Conservation (phyloP, 768 basidiomycete genomes). For the Tylopilus plumbeoviolaceoides region DNA sequence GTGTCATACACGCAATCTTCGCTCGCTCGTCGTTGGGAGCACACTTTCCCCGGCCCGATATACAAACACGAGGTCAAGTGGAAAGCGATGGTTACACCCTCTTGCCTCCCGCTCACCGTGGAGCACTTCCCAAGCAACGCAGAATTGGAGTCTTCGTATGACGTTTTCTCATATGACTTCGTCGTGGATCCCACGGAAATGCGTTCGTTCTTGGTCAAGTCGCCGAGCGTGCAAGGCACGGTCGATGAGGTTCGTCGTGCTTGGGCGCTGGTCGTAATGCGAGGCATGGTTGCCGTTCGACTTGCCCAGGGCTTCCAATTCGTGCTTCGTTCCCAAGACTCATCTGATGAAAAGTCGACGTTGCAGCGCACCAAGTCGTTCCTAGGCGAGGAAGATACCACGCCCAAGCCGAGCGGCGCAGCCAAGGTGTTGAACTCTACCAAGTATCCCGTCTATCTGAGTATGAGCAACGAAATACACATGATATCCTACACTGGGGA, state of each 20-base stretch:
- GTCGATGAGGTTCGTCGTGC: constrained; percentile 58
- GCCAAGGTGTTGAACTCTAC: constrained; percentile 60
- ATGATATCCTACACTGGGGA: constrained; percentile 89
- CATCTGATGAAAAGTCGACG: constrained; percentile 31
- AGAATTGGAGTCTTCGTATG: constrained; percentile 73
- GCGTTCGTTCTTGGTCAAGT: constrained; percentile 80
- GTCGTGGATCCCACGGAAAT: constrained; percentile 82
- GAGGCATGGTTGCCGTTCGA: constrained; percentile 89
- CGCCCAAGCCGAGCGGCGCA: constrained; percentile 56
- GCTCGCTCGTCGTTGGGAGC: constrained; percentile 88
- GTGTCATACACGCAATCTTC: constrained; percentile 63
- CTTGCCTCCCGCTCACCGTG: constrained; percentile 85
- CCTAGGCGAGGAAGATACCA: constrained; percentile 48
- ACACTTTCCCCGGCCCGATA: constrained; percentile 67
- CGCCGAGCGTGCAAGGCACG: constrained; percentile 44
- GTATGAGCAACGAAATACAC: constrained; percentile 95
- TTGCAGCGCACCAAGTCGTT: constrained; percentile 55
- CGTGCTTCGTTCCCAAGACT: constrained; percentile 50
- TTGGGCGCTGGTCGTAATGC: constrained; percentile 81
- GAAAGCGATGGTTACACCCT: constrained; percentile 80
- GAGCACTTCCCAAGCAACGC: constrained; percentile 79
- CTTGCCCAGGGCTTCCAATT: constrained; percentile 96
- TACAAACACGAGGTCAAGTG: constrained; percentile 90
- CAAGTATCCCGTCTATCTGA: constrained; percentile 77
- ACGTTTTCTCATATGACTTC: constrained; percentile 85